Evolutionary conservation across 805 yeast genomes (phyloP).

Genomic region (Ogataea polymorpha): DNA sequence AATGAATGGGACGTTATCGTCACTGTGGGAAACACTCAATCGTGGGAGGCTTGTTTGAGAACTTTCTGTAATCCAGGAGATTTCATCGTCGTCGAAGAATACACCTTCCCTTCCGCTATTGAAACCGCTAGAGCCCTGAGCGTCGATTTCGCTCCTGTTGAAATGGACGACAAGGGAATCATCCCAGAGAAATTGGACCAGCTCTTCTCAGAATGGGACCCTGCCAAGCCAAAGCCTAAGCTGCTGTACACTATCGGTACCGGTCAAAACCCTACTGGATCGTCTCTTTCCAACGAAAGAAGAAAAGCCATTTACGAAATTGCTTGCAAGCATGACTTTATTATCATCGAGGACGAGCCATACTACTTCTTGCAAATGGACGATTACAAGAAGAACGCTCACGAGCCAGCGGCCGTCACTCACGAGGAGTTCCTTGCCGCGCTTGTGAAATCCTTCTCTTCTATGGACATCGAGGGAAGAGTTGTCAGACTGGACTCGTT

Average conservation of each 20-base stretch:
- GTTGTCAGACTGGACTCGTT: slow-evolving; percentile 86
- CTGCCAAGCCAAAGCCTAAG: slow-evolving; percentile 64
- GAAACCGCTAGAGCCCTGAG: slow-evolving; percentile 65
- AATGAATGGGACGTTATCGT: slow-evolving; percentile 71
- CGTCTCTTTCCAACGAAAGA: slow-evolving; percentile 73
- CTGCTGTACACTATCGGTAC: slow-evolving; percentile 88
- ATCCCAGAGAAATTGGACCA: slow-evolving; percentile 55
- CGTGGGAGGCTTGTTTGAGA: slow-evolving; percentile 82
- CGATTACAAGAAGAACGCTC: slow-evolving; percentile 46
- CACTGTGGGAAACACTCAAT: slow-evolving; percentile 86
- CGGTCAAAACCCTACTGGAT: slow-evolving; percentile 98
- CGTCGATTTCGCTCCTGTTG: slow-evolving; percentile 59
- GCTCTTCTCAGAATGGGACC: slow-evolving; percentile 58
- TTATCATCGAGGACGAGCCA: slow-evolving; percentile 94
- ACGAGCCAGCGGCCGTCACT: slow-evolving; percentile 28
- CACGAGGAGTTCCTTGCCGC: slow-evolving; percentile 67
- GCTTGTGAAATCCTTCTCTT: slow-evolving; percentile 71
- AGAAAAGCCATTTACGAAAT: slow-evolving; percentile 71
- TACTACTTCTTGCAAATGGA: slow-evolving; percentile 96
- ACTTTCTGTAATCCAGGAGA: slow-evolving; percentile 59
- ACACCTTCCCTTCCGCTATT: slow-evolving; percentile 70
- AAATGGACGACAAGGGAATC: slow-evolving; percentile 64
- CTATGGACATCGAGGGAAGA: slow-evolving; percentile 82
- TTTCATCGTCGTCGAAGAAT: slow-evolving; percentile 71
- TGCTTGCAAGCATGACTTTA: slow-evolving; percentile 80